Base-by-base conservation (phyloP, 768 basidiomycete species). In the Suillus subaureus region DNA sequence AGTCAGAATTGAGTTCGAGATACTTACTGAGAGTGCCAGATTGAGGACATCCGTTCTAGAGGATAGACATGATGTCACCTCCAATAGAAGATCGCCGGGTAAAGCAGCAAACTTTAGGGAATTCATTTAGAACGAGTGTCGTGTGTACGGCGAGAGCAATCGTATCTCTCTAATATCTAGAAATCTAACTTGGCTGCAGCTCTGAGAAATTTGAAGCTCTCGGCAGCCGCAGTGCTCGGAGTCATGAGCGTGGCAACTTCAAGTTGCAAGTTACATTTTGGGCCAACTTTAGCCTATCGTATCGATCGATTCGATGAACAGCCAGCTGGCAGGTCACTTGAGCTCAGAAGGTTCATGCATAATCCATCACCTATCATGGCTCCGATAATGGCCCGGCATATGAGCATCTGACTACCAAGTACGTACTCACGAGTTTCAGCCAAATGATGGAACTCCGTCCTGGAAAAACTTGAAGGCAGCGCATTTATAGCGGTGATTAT, bases 51-150 rank as follows among this genome's bases (percentile, higher is more conserved):
- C 89, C 4, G 79, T 71, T 54, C 81, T 83, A 40, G 79, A 81
- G 43, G 84, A 79, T 51, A 92, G 75, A 71, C 82, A 81, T 31
- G 74, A 73, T 1, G 89, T 85, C 60, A 92, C 83, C 73, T 92
- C 89, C 52, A 91, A 83, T 51, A 92, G 79, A 54, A 92, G 73
- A 74, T 93, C 91, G 39, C 80, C 81, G 0, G 90, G 91, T 16
- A 81, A 64, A 6, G 21, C 63, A 26, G 68, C 37, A 43, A 77
- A 61, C 26, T 42, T 42, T 28, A 12, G 40, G 21, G 40, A 28
- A 7, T 28, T 28, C 57, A 60, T 60, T 42, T 21, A 43, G 4
- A 42, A 39, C 37, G 37, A 13, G 37, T 39, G 12, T 42, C 40
- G 40, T 15, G 40, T 42, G 16, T 16, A 42, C 40, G 40, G 18